These are phyloP conservation scores for Hansenula sp. DNA, from an alignment of 1,139 yeast genomes.

Conservation along the genomic window DNA sequence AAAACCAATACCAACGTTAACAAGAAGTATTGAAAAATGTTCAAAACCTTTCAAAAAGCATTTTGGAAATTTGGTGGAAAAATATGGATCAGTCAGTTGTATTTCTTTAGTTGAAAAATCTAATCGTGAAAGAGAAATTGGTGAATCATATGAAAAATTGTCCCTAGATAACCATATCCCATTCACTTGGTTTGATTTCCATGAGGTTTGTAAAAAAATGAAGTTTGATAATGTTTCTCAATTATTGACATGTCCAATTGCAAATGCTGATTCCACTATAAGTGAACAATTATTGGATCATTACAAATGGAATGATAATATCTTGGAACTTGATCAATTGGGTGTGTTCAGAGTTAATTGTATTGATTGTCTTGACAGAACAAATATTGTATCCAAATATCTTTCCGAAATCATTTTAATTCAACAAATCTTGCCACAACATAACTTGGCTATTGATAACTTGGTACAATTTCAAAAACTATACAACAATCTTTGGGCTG, in stretches of 20 bases:
- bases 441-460: constrained; percentile 11
- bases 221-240: constrained; percentile 29
- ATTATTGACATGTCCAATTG: constrained; percentile 25
- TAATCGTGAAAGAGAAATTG: constrained; percentile 30
- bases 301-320: constrained; percentile 29
- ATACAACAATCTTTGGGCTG: constrained; percentile 37
- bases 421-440: constrained; percentile 22
- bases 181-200: constrained; percentile 41
- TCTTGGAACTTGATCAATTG: constrained; percentile 21
- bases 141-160: constrained; percentile 28
- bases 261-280: constrained; percentile 13
- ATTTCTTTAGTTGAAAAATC: constrained; percentile 34
- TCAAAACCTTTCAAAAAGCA: constrained; percentile 26
- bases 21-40: constrained; percentile 25
- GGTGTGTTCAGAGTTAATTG: constrained; percentile 38
- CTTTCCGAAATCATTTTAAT: constrained; percentile 25
- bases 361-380: constrained; percentile 39
- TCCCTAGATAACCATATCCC: constrained; percentile 16
- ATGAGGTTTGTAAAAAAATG: constrained; percentile 35
- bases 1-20: constrained; percentile 34
- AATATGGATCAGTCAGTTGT: constrained; percentile 26
- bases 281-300: constrained; percentile 12
- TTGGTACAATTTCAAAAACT: constrained; percentile 15
- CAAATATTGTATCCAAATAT: constrained; percentile 35
- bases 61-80: constrained; percentile 23